Evolutionary conservation across 257 asterid species (phyloP).

Genomic region (Haberlea rhodopensis): DNA sequence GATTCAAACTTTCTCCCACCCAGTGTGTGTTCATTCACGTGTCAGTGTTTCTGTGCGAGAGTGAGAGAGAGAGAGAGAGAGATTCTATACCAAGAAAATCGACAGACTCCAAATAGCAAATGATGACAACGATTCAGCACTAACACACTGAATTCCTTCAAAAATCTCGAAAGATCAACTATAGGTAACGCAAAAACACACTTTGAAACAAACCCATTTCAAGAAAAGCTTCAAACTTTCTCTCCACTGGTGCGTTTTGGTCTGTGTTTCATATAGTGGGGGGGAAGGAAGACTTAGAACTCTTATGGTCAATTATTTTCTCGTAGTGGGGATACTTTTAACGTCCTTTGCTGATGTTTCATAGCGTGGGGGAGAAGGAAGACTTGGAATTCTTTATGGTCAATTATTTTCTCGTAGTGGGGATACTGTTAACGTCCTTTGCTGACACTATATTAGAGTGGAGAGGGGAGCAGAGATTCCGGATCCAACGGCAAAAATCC

Average conservation of each 20-base stretch:
- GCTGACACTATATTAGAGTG: background rate
- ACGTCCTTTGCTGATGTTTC: background rate
- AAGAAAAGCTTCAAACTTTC: background rate
- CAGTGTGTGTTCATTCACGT: background rate
- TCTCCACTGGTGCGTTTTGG: background rate
- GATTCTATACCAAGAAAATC: background rate
- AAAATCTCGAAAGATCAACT: background rate
- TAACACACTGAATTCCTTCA: background rate
- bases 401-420: background rate
- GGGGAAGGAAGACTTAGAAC: background rate
- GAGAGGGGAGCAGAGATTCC: background rate
- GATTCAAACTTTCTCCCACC: background rate
- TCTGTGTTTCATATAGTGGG: background rate
- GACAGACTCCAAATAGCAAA: background rate
- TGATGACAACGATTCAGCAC: background rate
- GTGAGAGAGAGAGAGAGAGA: background rate
- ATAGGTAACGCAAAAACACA: background rate
- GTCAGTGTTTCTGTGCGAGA: too few relatives aligned
- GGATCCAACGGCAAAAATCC: background rate
- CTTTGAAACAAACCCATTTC: background rate
- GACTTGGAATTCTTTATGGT: background rate
- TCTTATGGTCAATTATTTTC: background rate
- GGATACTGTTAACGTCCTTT: background rate
- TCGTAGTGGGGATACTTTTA: background rate
- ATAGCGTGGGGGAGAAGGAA: too few relatives aligned